These are phyloP conservation scores for Rhodocollybia butyracea DNA, from an alignment of 768 basidiomycete species.

Conservation along the genomic window DNA sequence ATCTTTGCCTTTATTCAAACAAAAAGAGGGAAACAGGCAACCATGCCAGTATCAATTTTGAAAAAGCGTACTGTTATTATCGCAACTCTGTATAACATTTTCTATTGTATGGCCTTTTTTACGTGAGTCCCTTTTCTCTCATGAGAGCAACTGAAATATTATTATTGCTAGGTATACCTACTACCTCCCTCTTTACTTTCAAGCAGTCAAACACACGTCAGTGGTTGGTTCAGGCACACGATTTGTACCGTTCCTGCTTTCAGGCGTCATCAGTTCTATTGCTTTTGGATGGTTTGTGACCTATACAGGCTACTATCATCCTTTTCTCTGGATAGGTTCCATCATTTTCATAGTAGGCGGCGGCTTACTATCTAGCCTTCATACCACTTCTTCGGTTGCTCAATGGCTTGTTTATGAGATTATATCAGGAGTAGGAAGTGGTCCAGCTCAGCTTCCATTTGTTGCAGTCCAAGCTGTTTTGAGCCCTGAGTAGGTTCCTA, in stretches of 20 bases:
- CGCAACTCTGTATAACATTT: background rate
- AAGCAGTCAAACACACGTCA: slow-evolving; percentile 6
- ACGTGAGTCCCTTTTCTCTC: slow-evolving; percentile 1
- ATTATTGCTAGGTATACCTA: slow-evolving; percentile 14
- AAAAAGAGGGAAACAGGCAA: background rate
- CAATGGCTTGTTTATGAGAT: slow-evolving; percentile 12
- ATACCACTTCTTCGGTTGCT: background rate
- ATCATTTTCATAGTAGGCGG: slow-evolving; percentile 6
- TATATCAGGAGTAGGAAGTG: slow-evolving; percentile 7
- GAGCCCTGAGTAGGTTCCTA: background rate
- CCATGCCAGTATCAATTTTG: slow-evolving; percentile 6
- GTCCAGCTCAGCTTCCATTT: slow-evolving; percentile 4
- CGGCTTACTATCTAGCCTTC: slow-evolving; percentile 10
- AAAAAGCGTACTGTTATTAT: slow-evolving; percentile 6
- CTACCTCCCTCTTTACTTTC: slow-evolving; percentile 15
- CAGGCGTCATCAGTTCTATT: slow-evolving; percentile 31
- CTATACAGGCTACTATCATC: slow-evolving; percentile 1
- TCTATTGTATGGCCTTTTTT: slow-evolving; percentile 7
- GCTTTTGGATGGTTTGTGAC: slow-evolving; percentile 30
- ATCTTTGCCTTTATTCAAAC: slow-evolving; percentile 1
- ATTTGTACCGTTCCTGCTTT: slow-evolving; percentile 16
- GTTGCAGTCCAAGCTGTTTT: slow-evolving; percentile 8
- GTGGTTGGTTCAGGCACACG: slow-evolving; percentile 13
- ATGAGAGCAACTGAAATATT: too few species aligned
- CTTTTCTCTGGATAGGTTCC: slow-evolving; percentile 6